These are phyloP conservation scores for Linnemannia zychae DNA, from an alignment of 192 early-diverging fungal genomes.

Conservation along the genomic window DNA sequence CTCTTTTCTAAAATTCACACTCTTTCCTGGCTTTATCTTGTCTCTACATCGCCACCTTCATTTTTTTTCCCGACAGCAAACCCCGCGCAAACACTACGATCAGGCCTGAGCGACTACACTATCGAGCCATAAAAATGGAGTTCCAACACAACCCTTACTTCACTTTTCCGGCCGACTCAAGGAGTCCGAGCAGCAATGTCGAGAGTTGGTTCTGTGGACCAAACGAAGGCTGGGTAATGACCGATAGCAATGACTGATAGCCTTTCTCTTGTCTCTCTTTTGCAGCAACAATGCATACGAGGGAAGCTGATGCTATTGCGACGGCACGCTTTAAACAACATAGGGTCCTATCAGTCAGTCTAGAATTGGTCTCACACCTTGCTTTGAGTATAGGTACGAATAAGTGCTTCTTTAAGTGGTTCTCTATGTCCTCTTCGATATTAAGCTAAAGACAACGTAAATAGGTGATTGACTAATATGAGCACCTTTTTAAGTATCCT, in stretches of 20 bases:
- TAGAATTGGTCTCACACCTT: slow-evolving; percentile 30
- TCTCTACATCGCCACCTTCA: background rate
- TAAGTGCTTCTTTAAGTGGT: background rate
- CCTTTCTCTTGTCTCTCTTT: too few relatives aligned
- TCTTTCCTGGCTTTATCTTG: background rate
- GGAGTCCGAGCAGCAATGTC: background rate
- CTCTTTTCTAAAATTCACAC: too few relatives aligned
- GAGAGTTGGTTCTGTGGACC: slow-evolving; percentile 9
- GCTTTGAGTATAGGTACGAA: slow-evolving; percentile 30
- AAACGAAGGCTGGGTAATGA: slow-evolving; percentile 31
- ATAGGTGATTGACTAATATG: background rate
- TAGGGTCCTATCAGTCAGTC: slow-evolving; percentile 15
- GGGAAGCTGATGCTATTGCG: background rate
- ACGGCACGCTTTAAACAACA: background rate
- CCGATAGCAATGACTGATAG: background rate
- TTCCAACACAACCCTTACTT: background rate
- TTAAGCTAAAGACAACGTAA: background rate
- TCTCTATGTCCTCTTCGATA: background rate
- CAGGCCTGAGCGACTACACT: background rate
- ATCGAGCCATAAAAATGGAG: background rate
- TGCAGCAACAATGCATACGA: background rate
- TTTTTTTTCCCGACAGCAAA: background rate
- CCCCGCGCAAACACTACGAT: background rate
- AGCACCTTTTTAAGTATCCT: slow-evolving; percentile 10
- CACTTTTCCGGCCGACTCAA: background rate